Conservation (phyloP, 192 early-diverging fungal species). For the Oehlia diaphana region DNA sequence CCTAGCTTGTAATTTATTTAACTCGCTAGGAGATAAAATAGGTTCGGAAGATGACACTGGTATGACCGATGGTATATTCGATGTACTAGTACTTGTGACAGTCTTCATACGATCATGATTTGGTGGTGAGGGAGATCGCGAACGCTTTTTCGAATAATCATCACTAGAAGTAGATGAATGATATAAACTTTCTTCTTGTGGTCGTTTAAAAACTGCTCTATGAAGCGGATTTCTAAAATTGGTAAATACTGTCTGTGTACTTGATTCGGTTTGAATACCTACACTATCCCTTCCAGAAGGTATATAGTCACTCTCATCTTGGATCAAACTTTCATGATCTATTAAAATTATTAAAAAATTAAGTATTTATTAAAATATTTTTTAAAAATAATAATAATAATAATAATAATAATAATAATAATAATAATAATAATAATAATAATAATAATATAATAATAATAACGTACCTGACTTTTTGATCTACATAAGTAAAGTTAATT, state of each 20-base stretch:
- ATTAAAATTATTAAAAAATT: neutral
- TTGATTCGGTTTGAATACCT: neutral
- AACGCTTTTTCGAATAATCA: neutral
- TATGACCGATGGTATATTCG: neutral
- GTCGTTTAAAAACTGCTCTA: conserved; percentile 4
- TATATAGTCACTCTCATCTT: neutral
- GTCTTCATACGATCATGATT: neutral
- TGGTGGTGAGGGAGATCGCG: neutral
- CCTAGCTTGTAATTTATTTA: conserved; percentile 85
- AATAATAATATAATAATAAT: too few relatives aligned
- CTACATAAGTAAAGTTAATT: neutral
- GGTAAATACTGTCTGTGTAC: neutral
- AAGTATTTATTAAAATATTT: too few relatives aligned
- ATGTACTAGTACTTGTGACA: neutral
- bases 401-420: too few relatives aligned
- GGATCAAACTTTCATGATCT: neutral
- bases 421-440: too few relatives aligned
- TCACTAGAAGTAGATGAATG: neutral
- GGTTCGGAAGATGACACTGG: conserved; percentile 18
- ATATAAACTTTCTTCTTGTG: neutral
- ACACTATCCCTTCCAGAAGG: neutral
- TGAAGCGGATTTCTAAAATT: conserved; percentile 1
- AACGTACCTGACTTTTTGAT: neutral
- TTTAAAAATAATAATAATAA: too few relatives aligned
- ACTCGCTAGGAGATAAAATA: conserved; percentile 56